Base-by-base conservation (phyloP, 2,329 filamentous ascomycete genomes). In the Sphaerulina vaccinii region DNA sequence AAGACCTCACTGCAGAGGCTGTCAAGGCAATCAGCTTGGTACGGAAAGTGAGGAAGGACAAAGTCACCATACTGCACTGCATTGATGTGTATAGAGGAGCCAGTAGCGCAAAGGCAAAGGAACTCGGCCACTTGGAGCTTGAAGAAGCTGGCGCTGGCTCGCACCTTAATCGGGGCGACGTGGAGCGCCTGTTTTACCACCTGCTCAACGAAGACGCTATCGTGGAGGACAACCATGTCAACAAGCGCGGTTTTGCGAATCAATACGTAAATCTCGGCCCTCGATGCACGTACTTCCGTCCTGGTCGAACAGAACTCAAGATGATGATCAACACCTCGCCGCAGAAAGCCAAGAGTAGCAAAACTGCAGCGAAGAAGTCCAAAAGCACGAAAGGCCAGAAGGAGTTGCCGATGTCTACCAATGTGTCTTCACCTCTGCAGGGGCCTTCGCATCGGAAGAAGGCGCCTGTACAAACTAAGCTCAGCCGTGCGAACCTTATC, bases 81-180 rank as follows among this genome's bases (percentile, higher is more conserved):
- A 83, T 88, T n/a, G 90, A 96, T 63, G 79, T 95, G 29, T 82
- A 96, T 59, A 79, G 86, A 57, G 93, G 91, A 5, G 83, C 79
- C 52, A 81, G 79, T 55, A 80, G 76, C 52, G 82, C 81, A 53
- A 80, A 81, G 51, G 74, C 81, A 36, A 78, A 81, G 35, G 74
- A 78, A 11, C 64, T 74, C 2, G 66, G 73, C 3, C 81, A 84
- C 32, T 75, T 81, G 32, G 63, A 70, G 5, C 57, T 82, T 8
- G 70, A 80, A 15, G 80, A 84, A 52, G 84, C 83, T 68, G 90
- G 89, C 11, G 78, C 79, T 36, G 90, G 87, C 11, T 82, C 80
- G 56, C 75, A 81, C 13, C 72, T 95, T 60, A 84, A 86, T 52
- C 83, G 86, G 62, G 82, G 85, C 29, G 88, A 95, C 64, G 79